Conservation (phyloP, 176 grass and related monocot genomes). For the Lolium perenne region DNA sequence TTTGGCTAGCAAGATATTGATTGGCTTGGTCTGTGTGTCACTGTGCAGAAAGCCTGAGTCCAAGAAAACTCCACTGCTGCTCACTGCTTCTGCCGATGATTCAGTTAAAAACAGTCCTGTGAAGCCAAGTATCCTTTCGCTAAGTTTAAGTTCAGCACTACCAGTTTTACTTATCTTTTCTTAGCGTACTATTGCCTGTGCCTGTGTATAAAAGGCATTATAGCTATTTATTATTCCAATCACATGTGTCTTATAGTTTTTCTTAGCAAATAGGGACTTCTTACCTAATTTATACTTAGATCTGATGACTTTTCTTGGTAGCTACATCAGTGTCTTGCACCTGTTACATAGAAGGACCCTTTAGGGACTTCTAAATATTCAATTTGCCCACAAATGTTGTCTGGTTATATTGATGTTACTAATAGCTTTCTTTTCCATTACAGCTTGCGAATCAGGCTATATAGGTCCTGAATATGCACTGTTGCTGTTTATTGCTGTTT, state of each 20-base stretch:
- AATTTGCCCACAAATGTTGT: background rate
- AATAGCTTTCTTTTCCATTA: background rate
- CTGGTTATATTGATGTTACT: constrained; percentile 9
- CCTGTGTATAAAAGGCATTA: constrained; percentile 21
- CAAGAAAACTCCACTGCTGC: constrained; percentile 70
- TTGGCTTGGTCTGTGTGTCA: constrained; percentile 33
- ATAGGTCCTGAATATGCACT: background rate
- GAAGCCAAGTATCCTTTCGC: constrained; percentile 57
- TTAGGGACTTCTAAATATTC: background rate
- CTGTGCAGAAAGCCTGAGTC: constrained; percentile 60
- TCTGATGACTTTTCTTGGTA: constrained; percentile 18
- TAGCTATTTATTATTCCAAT: background rate
- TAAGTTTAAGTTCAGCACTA: constrained; percentile 20
- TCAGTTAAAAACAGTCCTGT: constrained; percentile 64
- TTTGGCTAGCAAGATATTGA: constrained; percentile 7
- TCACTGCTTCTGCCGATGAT: constrained; percentile 64
- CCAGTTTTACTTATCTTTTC: constrained; percentile 14
- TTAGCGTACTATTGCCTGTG: background rate
- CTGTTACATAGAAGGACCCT: constrained; percentile 3
- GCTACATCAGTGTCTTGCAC: constrained; percentile 2
- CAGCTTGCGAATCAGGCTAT: background rate
- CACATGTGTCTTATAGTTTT: background rate
- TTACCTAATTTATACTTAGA: constrained; percentile 1
- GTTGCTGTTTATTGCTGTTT: constrained; percentile 5
- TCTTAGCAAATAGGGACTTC: background rate